A percentile compares a stretch with the other conserved stretches of the same genome.
Conservation (phyloP, 495 filamentous ascomycete genomes). For the Penicillium canariense region DNA sequence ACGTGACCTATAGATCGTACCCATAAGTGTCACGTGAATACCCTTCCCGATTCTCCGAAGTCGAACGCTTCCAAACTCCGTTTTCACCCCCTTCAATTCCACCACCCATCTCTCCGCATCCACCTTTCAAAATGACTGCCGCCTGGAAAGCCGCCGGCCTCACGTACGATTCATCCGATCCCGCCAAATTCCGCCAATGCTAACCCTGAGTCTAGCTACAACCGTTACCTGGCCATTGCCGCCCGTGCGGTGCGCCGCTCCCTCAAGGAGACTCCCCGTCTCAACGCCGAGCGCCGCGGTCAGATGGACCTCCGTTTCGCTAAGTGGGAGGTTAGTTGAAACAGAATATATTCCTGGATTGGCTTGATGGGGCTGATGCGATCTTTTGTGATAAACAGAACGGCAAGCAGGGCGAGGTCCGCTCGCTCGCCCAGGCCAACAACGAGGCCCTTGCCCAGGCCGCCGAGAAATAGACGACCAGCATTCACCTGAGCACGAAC, state of each 20-base stretch:
- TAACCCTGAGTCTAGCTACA: conserved; percentile 44
- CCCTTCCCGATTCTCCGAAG: conserved; percentile 46
- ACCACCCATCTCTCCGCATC: conserved; percentile 23
- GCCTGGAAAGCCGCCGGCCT: conserved; percentile 98
- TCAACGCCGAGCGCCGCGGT: conserved; percentile 84
- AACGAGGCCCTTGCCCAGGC: conserved; percentile 51
- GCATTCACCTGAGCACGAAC: conserved; percentile 7
- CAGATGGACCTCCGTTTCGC: conserved; percentile 88
- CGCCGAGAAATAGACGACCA: conserved; percentile 42
- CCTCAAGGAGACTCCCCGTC: conserved; percentile 88
- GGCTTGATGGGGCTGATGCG: conserved; percentile 20
- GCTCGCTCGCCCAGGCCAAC: conserved; percentile 72
- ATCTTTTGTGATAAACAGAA: conserved; percentile 54
- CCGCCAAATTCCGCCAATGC: conserved; percentile 17
- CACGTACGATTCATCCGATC: conserved; percentile 60
- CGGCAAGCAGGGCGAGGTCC: conserved; percentile 91
- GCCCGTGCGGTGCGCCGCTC: conserved; percentile 68
- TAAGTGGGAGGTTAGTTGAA: conserved; percentile 80
- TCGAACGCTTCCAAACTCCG: conserved; percentile 38
- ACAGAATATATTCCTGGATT: not conserved
- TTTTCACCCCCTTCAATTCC: conserved; percentile 34
- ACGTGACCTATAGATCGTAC: conserved; percentile 15
- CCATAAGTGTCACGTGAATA: too few species aligned
- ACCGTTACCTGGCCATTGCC: conserved; percentile 57
- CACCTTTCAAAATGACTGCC: conserved; percentile 81